These are phyloP conservation scores for Microthyrium microscopicum DNA, from an alignment of 2,329 filamentous ascomycete genomes.

Conservation along the genomic window DNA sequence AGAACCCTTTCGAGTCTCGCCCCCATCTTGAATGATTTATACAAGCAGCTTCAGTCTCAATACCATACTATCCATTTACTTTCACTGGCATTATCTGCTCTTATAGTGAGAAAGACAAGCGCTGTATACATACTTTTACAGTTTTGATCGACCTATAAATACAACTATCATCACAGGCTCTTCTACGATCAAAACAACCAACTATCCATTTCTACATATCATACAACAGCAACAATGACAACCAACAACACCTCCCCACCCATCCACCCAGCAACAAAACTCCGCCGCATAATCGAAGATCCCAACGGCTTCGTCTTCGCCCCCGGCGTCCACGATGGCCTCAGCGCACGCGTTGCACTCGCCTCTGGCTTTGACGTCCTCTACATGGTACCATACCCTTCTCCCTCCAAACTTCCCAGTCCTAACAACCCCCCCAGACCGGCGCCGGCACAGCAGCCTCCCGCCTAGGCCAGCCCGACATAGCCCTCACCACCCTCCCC, in stretches of 20 bases:
- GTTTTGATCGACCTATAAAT: no score
- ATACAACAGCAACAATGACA: background rate
- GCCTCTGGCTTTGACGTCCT: slow-evolving; percentile 31
- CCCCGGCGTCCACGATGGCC: slow-evolving; percentile 33
- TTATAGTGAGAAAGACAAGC: no score
- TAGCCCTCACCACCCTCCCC: slow-evolving; percentile 11
- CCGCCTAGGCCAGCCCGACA: slow-evolving; percentile 12
- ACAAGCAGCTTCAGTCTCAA: no score
- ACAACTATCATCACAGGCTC: no score
- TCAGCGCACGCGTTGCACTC: slow-evolving; percentile 32
- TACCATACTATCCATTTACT: no score
- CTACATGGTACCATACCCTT: slow-evolving; percentile 27
- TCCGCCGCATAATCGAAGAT: slow-evolving; percentile 3
- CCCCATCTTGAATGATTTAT: no score
- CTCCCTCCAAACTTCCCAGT: slow-evolving; percentile 1
- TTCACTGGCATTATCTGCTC: no score
- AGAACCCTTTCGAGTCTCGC: no score
- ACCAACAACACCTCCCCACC: background rate
- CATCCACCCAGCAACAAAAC: slow-evolving; percentile 3
- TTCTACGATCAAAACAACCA: no score
- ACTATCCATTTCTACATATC: background rate
- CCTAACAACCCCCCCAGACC: slow-evolving; percentile 9
- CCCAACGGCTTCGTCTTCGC: slow-evolving; percentile 22
- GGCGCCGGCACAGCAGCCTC: slow-evolving; percentile 13
- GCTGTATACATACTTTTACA: no score